phyloP scores from a whole-genome alignment of 768 basidiomycete species.

The Crepidotus variabilis region DNA sequence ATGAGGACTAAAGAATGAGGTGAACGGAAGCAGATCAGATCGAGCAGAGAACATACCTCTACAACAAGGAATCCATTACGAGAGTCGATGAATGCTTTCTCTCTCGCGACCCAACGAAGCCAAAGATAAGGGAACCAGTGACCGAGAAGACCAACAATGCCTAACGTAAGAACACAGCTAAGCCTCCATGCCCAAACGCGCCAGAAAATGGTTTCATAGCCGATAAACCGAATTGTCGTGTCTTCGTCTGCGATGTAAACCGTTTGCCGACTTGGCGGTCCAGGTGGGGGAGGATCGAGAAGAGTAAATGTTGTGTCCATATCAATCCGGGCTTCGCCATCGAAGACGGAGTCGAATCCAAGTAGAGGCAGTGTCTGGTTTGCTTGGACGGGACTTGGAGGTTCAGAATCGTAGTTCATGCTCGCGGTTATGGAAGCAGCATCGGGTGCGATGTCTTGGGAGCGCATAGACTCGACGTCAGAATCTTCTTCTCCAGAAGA shows the following conservation, averaged over 20 bases:
- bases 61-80: conserved; percentile 77
- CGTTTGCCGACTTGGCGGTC: conserved; percentile 82
- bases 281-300: conserved; percentile 69
- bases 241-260: conserved; percentile 90
- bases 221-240: conserved; percentile 79
- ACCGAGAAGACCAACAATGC: conserved; percentile 75
- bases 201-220: conserved; percentile 68
- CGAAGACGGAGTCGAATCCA: conserved; percentile 74
- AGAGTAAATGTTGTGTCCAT: conserved; percentile 65
- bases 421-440: conserved; percentile 50
- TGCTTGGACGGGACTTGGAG: conserved; percentile 52
- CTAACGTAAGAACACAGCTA: conserved; percentile 64
- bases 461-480: conserved; percentile 34
- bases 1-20: conserved; percentile 60
- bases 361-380: conserved; percentile 61
- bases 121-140: conserved; percentile 93
- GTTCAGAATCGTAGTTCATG: conserved; percentile 69
- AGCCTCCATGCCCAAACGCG: conserved; percentile 67
- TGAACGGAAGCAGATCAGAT: conserved; percentile 1
- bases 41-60: conserved; percentile 57
- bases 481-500: conserved; percentile 79
- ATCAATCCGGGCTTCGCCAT: conserved; percentile 79
- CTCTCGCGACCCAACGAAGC: conserved; percentile 82
- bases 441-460: conserved; percentile 31
- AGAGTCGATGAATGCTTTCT: conserved; percentile 77